Evolutionary conservation across 768 basidiomycete species (phyloP).

Genomic region (Panus rudis): DNA sequence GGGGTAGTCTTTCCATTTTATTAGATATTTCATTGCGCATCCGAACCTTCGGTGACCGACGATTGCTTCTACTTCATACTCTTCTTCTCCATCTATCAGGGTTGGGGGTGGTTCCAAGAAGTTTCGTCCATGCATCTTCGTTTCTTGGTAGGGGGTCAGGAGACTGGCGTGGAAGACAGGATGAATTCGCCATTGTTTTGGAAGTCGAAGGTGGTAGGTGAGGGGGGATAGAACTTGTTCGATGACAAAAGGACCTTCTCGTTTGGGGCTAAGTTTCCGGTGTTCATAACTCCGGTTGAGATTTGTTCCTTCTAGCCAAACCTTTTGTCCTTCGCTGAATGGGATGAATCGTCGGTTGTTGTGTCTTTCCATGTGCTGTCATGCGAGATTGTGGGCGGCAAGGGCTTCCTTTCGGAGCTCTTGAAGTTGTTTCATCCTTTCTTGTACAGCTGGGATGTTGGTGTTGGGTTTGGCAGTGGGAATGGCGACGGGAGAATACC

Average conservation of each 20-base stretch:
- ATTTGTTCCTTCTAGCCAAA: slow-evolving; percentile 10
- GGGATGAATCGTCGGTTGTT: not conserved
- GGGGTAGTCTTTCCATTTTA: slow-evolving; percentile 2
- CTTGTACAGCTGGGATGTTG: not conserved
- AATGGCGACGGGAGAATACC: not conserved
- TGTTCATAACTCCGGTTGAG: not conserved
- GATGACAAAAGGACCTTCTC: slow-evolving; percentile 9
- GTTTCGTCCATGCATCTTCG: slow-evolving; percentile 2
- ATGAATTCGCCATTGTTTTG: slow-evolving; percentile 8
- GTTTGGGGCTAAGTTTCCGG: slow-evolving; percentile 5
- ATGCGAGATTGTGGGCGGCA: not conserved
- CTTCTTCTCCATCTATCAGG: slow-evolving; percentile 8
- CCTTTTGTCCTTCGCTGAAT: slow-evolving; percentile 4
- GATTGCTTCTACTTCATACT: slow-evolving; percentile 8
- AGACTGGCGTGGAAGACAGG: slow-evolving; percentile 8
- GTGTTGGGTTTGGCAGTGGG: not conserved
- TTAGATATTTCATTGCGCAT: slow-evolving; percentile 1
- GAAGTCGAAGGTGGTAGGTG: slow-evolving; percentile 7
- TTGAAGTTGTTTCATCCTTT: not conserved
- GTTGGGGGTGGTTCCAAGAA: slow-evolving; percentile 1
- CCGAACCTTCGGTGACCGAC: not conserved
- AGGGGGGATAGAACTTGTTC: slow-evolving; percentile 2
- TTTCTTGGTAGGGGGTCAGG: slow-evolving; percentile 8
- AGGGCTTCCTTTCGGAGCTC: not conserved
- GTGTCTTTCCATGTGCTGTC: not conserved